Percentiles rank a stretch among this genome's conserved stretches.
phyloP scores from a whole-genome alignment of 805 yeast species.

The Myxozyma vanderwaltii region DNA sequence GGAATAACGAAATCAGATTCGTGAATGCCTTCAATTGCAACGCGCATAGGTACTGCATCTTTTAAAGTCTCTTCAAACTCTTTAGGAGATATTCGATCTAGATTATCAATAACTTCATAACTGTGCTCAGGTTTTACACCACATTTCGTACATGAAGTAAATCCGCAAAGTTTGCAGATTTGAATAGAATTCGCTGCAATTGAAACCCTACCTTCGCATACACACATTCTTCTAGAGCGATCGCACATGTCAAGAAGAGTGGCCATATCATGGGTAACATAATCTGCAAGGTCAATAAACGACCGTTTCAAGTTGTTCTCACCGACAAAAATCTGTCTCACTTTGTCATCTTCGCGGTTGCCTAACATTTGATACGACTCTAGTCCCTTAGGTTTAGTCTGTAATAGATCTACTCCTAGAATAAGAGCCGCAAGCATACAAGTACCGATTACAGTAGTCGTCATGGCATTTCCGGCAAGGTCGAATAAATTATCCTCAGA shows the following conservation, averaged over 20 bases:
- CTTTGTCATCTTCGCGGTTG: too few species aligned
- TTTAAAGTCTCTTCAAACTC: conserved; percentile 10
- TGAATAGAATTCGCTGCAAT: conserved; percentile 4
- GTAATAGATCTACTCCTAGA: not conserved
- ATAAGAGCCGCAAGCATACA: conserved; percentile 14
- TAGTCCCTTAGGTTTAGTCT: not conserved
- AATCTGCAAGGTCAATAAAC: conserved; percentile 3
- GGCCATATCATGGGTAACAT: not conserved
- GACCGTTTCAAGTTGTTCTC: not conserved
- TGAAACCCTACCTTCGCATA: conserved; percentile 11
- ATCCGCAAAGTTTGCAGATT: conserved; percentile 6
- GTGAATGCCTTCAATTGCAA: conserved; percentile 1
- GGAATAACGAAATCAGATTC: conserved; percentile 1
- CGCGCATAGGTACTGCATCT: conserved; percentile 15
- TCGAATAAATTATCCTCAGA: conserved; percentile 19
- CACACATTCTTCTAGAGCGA: conserved; percentile 11
- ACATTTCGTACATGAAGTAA: conserved; percentile 6
- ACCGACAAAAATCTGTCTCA: conserved; percentile 5
- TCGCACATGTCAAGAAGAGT: not conserved
- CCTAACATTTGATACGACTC: too few species aligned
- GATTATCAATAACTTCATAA: conserved; percentile 1
- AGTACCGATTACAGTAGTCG: conserved; percentile 21
- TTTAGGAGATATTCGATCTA: conserved; percentile 2
- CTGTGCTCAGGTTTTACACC: conserved; percentile 19
- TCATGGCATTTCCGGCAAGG: conserved; percentile 24